A percentile compares a stretch with the other conserved stretches of the same genome.
These are phyloP conservation scores for Neurospora sublineolata DNA, from an alignment of 495 filamentous ascomycete genomes.

Conservation along the genomic window DNA sequence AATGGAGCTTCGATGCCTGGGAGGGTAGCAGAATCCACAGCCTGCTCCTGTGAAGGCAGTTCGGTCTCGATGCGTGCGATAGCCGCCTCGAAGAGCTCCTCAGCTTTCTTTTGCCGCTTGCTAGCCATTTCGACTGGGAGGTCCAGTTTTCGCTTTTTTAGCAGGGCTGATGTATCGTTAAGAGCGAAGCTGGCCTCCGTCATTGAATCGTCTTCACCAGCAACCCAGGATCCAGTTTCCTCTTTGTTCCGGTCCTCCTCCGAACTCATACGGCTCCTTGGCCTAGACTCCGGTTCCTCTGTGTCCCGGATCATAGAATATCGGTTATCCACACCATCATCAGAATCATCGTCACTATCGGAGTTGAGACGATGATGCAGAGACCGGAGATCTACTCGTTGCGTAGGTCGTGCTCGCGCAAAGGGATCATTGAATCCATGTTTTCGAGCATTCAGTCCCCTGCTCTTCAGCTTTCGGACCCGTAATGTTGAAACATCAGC, in stretches of 20 bases:
- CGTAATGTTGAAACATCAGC: constrained; percentile 56
- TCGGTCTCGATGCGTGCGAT: constrained; percentile 41
- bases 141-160: constrained; percentile 62
- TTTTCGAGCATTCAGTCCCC: constrained; percentile 47
- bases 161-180: constrained; percentile 27
- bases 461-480: constrained; percentile 52
- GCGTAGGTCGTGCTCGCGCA: constrained; percentile 51
- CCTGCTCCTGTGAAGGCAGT: constrained; percentile 25
- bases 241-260: constrained; percentile 56
- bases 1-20: constrained; percentile 11
- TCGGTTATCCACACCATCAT: constrained; percentile 33
- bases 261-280: constrained; percentile 65
- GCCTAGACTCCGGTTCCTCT: constrained; percentile 72
- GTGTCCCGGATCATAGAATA: constrained; percentile 56
- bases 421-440: constrained; percentile 68
- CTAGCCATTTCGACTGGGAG: constrained; percentile 47
- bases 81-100: constrained; percentile 59
- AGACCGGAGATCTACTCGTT: constrained; percentile 33
- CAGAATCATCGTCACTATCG: constrained; percentile 49
- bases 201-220: constrained; percentile 44
- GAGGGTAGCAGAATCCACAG: constrained; percentile 27
- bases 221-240: constrained; percentile 35
- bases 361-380: constrained; percentile 42
- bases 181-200: constrained; percentile 41
- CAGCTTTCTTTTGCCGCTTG: constrained; percentile 63